Evolutionary conservation across 2,329 filamentous ascomycete species (phyloP).

Genomic region (Alternaria viburni): DNA sequence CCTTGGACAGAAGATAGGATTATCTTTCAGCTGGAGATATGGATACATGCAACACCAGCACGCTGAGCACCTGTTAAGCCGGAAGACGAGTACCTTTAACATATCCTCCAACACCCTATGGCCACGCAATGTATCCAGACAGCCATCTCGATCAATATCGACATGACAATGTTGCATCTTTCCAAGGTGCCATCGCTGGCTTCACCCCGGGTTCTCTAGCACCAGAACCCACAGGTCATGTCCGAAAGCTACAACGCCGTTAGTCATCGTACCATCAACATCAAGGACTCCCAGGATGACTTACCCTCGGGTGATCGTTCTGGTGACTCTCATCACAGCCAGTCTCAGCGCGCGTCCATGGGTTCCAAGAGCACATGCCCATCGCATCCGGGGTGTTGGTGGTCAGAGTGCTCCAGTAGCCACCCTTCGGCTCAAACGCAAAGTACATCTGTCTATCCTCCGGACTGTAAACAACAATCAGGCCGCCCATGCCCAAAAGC

Average conservation of each 20-base stretch:
- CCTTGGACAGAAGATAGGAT: neutral
- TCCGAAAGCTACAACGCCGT: neutral
- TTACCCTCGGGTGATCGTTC: neutral
- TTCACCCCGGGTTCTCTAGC: neutral
- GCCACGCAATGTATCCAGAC: neutral
- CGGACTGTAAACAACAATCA: neutral
- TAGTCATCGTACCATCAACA: neutral
- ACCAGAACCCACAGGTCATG: slow-evolving; percentile 2
- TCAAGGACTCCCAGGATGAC: neutral
- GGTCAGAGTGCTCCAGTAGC: slow-evolving; percentile 2
- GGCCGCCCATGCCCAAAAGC: neutral
- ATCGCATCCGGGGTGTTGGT: neutral
- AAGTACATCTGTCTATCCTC: neutral
- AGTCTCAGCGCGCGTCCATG: neutral
- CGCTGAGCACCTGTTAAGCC: neutral
- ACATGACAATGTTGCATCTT: neutral
- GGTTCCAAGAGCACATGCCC: neutral
- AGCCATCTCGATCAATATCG: neutral
- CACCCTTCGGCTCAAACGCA: neutral
- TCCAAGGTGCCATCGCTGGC: neutral
- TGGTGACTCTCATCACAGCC: neutral
- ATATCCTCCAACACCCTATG: neutral
- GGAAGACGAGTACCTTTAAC: neutral
- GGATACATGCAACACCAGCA: neutral
- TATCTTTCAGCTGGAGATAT: neutral